Conservation (phyloP, 2,329 filamentous ascomycete species). For the Ophiostoma australiae region DNA sequence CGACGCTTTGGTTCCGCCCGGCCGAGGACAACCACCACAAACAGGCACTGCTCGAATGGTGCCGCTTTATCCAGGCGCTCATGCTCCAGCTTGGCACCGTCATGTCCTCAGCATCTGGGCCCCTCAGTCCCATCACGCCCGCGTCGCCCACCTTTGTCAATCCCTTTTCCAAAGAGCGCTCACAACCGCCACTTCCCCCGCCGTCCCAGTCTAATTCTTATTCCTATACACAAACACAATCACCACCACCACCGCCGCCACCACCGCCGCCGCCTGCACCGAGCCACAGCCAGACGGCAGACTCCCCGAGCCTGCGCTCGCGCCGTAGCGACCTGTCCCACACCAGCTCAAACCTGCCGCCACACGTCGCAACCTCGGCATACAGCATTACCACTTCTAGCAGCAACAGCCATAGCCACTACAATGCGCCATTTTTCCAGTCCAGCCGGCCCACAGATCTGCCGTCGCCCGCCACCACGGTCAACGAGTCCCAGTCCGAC, state of each 20-base stretch:
- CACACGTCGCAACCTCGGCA: conserved; percentile 17
- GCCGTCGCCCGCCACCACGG: conserved; percentile 51
- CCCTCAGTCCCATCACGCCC: conserved; percentile 49
- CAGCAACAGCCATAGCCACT: conserved; percentile 15
- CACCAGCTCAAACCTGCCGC: conserved; percentile 27
- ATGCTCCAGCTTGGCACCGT: conserved; percentile 33
- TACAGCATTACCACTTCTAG: conserved; percentile 13
- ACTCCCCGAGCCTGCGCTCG: conserved; percentile 57
- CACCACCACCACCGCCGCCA: background rate
- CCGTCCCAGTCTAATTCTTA: background rate
- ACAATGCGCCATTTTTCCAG: conserved; percentile 24
- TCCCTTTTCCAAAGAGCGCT: conserved; percentile 40
- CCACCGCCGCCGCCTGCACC: background rate
- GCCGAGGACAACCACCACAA: conserved; percentile 43
- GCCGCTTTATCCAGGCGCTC: conserved; percentile 45
- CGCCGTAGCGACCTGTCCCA: conserved; percentile 57
- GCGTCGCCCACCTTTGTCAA: conserved; percentile 51
- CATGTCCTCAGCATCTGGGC: conserved; percentile 24
- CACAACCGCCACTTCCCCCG: background rate
- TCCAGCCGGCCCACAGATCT: conserved; percentile 47
- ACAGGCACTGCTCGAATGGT: conserved; percentile 56
- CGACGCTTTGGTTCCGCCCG: conserved; percentile 53
- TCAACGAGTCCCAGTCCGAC: conserved; percentile 50
- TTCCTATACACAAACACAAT: background rate
- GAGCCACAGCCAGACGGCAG: conserved; percentile 32